Conservation (phyloP, 2,329 filamentous ascomycete genomes). For the Pseudogymnoascus sp. region DNA sequence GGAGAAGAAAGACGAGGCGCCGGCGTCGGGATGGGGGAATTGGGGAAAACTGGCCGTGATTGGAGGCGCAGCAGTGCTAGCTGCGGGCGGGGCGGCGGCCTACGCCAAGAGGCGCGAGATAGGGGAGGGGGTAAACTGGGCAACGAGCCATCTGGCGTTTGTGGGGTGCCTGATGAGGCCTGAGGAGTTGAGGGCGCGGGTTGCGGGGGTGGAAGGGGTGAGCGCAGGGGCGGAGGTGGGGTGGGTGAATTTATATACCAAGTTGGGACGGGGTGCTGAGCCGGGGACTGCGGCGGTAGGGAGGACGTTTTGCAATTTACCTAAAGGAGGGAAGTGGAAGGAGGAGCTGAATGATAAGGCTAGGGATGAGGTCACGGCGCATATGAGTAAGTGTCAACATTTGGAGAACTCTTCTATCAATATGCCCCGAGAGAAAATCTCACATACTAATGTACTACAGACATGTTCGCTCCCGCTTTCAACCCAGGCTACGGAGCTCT, state of each 20-base stretch:
- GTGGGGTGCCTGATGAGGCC: conserved; percentile 81
- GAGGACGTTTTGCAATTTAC: conserved; percentile 83
- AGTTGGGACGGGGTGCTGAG: conserved; percentile 62
- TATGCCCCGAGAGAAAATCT: background rate
- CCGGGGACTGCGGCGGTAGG: conserved; percentile 45
- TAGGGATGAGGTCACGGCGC: conserved; percentile 69
- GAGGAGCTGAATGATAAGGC: conserved; percentile 72
- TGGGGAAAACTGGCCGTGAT: conserved; percentile 85
- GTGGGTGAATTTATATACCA: conserved; percentile 81
- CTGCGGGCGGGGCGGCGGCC: conserved; percentile 73
- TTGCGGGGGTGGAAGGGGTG: conserved; percentile 59
- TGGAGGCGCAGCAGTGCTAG: conserved; percentile 74
- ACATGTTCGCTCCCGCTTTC: background rate
- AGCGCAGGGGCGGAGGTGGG: conserved; percentile 60
- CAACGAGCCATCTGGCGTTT: conserved; percentile 84
- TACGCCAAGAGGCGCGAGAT: conserved; percentile 81
- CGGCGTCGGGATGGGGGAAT: conserved; percentile 51
- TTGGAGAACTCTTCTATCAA: conserved; percentile 7
- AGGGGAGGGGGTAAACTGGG: conserved; percentile 69
- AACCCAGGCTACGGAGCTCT: background rate
- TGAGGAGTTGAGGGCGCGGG: conserved; percentile 69
- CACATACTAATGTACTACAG: background rate
- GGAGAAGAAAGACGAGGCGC: conserved; percentile 29
- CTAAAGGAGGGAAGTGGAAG: conserved; percentile 55
- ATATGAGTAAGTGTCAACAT: conserved; percentile 51